Evolutionary conservation across 768 basidiomycete genomes (phyloP).

Genomic region (Dentipellis sp.): DNA sequence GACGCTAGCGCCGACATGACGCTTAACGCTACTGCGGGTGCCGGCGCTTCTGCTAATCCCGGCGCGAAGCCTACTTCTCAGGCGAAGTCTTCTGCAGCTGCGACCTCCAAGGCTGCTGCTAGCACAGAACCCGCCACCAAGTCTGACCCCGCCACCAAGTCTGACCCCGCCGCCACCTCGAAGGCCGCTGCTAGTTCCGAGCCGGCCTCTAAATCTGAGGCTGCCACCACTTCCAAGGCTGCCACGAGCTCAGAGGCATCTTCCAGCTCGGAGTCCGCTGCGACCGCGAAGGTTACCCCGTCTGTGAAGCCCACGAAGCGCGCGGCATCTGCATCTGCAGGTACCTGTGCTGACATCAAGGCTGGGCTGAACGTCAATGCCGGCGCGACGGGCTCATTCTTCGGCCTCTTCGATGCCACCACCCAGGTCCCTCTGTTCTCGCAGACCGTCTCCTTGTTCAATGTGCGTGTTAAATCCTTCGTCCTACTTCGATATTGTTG

Average conservation of each 20-base stretch:
- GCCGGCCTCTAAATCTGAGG: not conserved
- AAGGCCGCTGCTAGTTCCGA: not conserved
- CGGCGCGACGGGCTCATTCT: not conserved
- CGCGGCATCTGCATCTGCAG: not conserved
- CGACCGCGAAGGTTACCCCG: not conserved
- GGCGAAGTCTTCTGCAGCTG: too few relatives aligned
- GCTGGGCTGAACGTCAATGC: not conserved
- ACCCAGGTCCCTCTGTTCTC: not conserved
- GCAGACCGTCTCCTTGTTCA: not conserved
- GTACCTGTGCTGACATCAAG: not conserved
- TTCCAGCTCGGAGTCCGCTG: not conserved
- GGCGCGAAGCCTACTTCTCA: not conserved
- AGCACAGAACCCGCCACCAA: not conserved
- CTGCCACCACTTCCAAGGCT: not conserved
- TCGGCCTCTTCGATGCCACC: not conserved
- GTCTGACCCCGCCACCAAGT: not conserved
- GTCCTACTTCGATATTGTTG: not conserved
- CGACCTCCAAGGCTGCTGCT: not conserved
- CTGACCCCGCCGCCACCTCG: not conserved
- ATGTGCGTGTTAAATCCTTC: not conserved
- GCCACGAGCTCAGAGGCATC: not conserved
- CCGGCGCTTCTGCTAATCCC: not conserved
- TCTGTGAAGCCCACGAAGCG: not conserved
- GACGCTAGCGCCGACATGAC: not conserved
- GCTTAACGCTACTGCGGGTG: not conserved